Conservation (phyloP, 2,329 filamentous ascomycete species). For the Elsinoe ampelina region DNA sequence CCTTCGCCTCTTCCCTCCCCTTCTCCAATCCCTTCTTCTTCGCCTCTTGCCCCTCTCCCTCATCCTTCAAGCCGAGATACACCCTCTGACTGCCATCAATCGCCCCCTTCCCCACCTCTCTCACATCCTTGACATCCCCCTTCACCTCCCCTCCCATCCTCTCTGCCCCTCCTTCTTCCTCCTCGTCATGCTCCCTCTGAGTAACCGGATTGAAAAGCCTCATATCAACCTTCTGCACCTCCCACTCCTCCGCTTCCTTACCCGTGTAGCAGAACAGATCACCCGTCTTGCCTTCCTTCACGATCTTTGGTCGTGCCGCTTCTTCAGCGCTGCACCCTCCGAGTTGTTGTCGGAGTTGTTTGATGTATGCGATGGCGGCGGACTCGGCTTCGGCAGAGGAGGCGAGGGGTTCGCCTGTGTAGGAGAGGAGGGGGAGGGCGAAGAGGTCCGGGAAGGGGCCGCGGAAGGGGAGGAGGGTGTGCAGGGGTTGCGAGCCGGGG, state of each 20-base stretch:
- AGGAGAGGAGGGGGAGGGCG: conserved; percentile 52
- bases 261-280: conserved; percentile 57
- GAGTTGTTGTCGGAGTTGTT: conserved; percentile 51
- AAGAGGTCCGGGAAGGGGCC: conserved; percentile 39
- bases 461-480: conserved; percentile 39
- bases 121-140: neutral
- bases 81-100: conserved; percentile 54
- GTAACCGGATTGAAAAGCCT: neutral
- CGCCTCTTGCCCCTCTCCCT: conserved; percentile 59
- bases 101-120: neutral
- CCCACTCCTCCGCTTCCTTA: conserved; percentile 18
- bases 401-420: conserved; percentile 48
- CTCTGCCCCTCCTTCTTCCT: neutral
- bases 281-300: conserved; percentile 34
- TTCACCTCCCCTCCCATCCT: neutral
- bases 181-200: neutral
- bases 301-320: conserved; percentile 26
- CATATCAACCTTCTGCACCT: conserved; percentile 4
- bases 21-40: conserved; percentile 34
- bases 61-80: conserved; percentile 80
- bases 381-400: conserved; percentile 32
- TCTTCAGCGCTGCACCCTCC: conserved; percentile 52
- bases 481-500: conserved; percentile 38
- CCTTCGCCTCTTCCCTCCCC: conserved; percentile 29
- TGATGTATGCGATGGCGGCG: conserved; percentile 44